Percentiles rank a stretch among this genome's conserved stretches.
These are phyloP conservation scores for Daedaleopsis nitida DNA, from an alignment of 768 basidiomycete species.

Conservation along the genomic window DNA sequence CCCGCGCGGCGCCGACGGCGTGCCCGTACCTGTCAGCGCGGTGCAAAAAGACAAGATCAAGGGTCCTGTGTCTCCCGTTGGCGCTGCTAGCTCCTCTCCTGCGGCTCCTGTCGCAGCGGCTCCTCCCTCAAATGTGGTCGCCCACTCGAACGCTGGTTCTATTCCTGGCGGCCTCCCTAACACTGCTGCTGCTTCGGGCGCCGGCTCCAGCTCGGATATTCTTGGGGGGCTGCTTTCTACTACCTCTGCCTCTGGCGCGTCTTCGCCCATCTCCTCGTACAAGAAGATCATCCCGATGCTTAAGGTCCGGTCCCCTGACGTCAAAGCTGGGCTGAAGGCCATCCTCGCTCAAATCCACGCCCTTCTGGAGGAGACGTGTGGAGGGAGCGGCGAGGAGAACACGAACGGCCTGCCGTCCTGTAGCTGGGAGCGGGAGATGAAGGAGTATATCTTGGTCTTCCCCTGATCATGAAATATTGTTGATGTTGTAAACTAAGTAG, in stretches of 20 bases:
- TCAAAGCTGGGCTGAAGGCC: slow-evolving; percentile 28
- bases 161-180: slow-evolving; percentile 4
- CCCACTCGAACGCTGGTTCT: not conserved
- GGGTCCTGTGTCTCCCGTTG: not conserved
- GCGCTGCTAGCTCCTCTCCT: too few relatives aligned
- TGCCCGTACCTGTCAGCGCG: slow-evolving; percentile 4
- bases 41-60: slow-evolving; percentile 9
- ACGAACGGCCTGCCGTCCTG: slow-evolving; percentile 46
- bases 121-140: too few relatives aligned
- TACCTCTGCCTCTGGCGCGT: slow-evolving; percentile 2
- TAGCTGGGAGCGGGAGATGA: slow-evolving; percentile 64
- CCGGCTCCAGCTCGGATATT: not conserved
- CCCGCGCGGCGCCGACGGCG: slow-evolving; percentile 6
- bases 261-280: not conserved
- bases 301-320: slow-evolving; percentile 23
- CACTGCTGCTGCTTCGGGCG: not conserved
- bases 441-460: slow-evolving; percentile 60
- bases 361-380: slow-evolving; percentile 45
- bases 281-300: slow-evolving; percentile 17
- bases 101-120: too few relatives aligned
- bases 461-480: slow-evolving; percentile 45
- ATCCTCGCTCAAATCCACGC: slow-evolving; percentile 38
- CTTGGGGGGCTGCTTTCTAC: not conserved
- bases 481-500: slow-evolving; percentile 21
- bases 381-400: slow-evolving; percentile 35